These are phyloP conservation scores for Eleusine coracana DNA, from an alignment of 176 grass and related monocot species.

Conservation along the genomic window DNA sequence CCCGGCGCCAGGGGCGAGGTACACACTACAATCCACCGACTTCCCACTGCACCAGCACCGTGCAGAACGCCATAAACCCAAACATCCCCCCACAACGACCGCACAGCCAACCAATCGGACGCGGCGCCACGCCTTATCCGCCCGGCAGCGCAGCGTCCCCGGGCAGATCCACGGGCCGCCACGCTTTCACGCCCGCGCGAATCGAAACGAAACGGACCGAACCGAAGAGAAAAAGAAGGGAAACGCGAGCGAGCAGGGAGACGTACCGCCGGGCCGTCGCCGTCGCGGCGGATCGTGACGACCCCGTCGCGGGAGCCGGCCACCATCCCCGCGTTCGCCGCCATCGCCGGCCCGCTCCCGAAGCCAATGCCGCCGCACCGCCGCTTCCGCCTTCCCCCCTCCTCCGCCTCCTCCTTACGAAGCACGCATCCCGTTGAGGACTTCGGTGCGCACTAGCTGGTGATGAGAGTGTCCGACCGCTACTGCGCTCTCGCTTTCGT, in stretches of 20 bases:
- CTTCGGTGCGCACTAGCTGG: constrained; percentile 1
- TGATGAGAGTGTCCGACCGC: background rate
- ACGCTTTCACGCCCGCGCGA: background rate
- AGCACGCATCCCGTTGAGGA: constrained; percentile 9
- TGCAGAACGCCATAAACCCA: background rate
- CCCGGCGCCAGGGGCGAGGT: no score
- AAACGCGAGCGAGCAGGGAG: background rate
- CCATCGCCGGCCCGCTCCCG: constrained; percentile 44
- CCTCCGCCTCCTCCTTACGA: background rate
- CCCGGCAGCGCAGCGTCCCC: background rate
- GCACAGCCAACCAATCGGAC: constrained; percentile 13
- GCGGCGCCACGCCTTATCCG: background rate
- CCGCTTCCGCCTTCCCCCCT: background rate
- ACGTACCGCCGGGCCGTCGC: constrained; percentile 50
- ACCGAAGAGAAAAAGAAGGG: background rate
- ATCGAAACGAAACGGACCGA: background rate
- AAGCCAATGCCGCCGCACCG: constrained; percentile 15
- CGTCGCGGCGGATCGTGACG: constrained; percentile 71
- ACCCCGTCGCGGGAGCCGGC: constrained; percentile 79
- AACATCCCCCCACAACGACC: background rate
- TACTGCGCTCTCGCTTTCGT: constrained; percentile 8
- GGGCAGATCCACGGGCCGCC: constrained; percentile 18
- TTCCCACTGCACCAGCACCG: background rate
- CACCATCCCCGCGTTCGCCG: constrained; percentile 70
- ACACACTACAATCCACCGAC: background rate